Conservation (phyloP, 2,329 filamentous ascomycete genomes). For the Trichoderma sp. region DNA sequence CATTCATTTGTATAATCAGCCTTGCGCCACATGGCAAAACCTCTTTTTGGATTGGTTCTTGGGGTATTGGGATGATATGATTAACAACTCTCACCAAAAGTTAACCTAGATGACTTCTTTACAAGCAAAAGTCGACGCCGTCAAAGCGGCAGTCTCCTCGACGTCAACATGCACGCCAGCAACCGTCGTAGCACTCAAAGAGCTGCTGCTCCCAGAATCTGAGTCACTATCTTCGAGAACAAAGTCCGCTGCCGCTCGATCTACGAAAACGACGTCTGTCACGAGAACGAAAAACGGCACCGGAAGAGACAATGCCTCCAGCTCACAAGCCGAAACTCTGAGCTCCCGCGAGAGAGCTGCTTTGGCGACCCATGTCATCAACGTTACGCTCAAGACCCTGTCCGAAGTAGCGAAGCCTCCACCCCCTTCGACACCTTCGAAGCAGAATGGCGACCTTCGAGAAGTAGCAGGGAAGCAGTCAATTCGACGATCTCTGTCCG, state of each 20-base stretch:
- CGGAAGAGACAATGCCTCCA: constrained; percentile 26
- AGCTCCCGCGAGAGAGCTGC: constrained; percentile 59
- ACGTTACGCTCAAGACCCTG: constrained; percentile 67
- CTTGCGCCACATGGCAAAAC: constrained; percentile 31
- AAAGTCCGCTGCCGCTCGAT: constrained; percentile 33
- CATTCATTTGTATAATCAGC: constrained; percentile 28
- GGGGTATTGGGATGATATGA: constrained; percentile 37
- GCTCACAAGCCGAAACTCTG: constrained; percentile 33
- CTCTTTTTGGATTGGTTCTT: constrained; percentile 31
- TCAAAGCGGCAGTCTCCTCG: constrained; percentile 57
- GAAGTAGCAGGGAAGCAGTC: constrained; percentile 43
- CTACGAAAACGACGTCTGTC: constrained; percentile 33
- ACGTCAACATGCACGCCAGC: constrained; percentile 55
- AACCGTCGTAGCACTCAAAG: constrained; percentile 51
- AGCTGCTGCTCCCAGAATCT: constrained; percentile 45
- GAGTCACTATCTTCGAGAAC: constrained; percentile 33
- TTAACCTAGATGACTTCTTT: constrained; percentile 46
- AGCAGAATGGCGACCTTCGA: constrained; percentile 38
- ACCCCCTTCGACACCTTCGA: constrained; percentile 36
- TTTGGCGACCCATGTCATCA: constrained; percentile 73
- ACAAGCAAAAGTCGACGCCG: constrained; percentile 49
- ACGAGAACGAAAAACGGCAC: constrained; percentile 32
- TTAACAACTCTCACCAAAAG: constrained; percentile 31
- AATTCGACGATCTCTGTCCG: constrained; percentile 57
- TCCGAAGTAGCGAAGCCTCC: constrained; percentile 63